Conservation (phyloP, 179 eudicot genomes). For the Corrigiola litoralis region DNA sequence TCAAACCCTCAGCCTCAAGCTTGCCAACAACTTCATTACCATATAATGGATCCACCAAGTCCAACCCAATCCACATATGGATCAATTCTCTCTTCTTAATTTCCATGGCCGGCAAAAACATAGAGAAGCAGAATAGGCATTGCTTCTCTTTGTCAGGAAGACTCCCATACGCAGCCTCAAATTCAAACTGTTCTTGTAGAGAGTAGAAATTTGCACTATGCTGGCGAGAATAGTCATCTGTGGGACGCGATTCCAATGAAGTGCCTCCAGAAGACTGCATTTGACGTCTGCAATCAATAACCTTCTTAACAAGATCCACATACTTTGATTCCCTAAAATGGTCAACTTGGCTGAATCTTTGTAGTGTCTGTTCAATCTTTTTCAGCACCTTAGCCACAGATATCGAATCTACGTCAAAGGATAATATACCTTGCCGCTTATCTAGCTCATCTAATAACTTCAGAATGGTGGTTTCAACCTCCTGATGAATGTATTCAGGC, state of each 20-base stretch:
- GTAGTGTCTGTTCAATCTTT: neutral
- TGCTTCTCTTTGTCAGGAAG: neutral
- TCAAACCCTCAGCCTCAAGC: slow-evolving; percentile 4
- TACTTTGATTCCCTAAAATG: neutral
- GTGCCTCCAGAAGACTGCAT: neutral
- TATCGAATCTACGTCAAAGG: neutral
- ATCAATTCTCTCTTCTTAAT: slow-evolving; percentile 11
- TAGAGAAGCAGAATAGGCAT: neutral
- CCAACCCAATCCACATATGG: slow-evolving; percentile 7
- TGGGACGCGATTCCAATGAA: too few relatives aligned
- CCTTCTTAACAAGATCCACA: neutral
- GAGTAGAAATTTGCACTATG: neutral
- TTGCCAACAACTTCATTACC: neutral
- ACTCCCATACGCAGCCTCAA: neutral
- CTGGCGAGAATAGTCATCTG: too few relatives aligned
- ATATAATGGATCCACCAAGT: neutral
- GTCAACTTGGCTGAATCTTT: neutral
- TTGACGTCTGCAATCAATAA: neutral
- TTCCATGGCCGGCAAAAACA: neutral
- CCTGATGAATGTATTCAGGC: neutral
- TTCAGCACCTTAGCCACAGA: neutral
- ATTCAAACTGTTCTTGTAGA: neutral
- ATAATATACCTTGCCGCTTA: neutral
- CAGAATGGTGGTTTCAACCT: neutral
- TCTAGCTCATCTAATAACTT: neutral